A percentile compares a stretch with the other conserved stretches of the same genome.
Evolutionary conservation across 208 protist genomes (phyloP).

Genomic region (Trypanosoma cruzi): DNA sequence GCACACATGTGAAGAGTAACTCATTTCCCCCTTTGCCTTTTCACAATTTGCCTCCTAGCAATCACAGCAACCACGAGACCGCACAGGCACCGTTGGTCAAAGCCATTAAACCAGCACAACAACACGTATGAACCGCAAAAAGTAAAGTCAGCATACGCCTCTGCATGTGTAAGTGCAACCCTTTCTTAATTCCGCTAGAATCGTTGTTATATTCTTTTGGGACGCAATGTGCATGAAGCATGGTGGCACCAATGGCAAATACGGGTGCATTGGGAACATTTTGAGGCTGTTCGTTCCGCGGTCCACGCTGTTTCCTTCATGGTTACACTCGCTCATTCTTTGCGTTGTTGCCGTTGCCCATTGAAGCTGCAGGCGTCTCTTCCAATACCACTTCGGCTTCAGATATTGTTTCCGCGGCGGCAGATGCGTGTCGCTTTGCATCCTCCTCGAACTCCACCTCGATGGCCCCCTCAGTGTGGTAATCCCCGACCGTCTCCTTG

Average conservation of each 20-base stretch:
- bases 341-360: neutral
- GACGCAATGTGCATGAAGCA: neutral
- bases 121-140: neutral
- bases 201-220: neutral
- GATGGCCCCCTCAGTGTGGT: conserved; percentile 69
- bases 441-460: conserved; percentile 88
- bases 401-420: conserved; percentile 35
- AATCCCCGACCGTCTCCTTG: conserved; percentile 78
- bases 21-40: neutral
- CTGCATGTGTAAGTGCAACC: neutral
- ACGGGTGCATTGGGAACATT: neutral
- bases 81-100: neutral
- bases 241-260: neutral
- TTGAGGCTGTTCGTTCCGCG: neutral
- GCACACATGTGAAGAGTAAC: neutral
- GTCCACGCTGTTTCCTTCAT: neutral
- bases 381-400: conserved; percentile 56
- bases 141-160: neutral
- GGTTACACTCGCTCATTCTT: neutral
- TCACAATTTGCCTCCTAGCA: neutral
- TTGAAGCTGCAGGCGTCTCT: neutral
- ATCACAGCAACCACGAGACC: neutral
- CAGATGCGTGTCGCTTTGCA: conserved; percentile 16
- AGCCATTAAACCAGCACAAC: neutral
- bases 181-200: neutral